Base-by-base conservation (phyloP, 257 asterid genomes). In the Prunella vulgaris region DNA sequence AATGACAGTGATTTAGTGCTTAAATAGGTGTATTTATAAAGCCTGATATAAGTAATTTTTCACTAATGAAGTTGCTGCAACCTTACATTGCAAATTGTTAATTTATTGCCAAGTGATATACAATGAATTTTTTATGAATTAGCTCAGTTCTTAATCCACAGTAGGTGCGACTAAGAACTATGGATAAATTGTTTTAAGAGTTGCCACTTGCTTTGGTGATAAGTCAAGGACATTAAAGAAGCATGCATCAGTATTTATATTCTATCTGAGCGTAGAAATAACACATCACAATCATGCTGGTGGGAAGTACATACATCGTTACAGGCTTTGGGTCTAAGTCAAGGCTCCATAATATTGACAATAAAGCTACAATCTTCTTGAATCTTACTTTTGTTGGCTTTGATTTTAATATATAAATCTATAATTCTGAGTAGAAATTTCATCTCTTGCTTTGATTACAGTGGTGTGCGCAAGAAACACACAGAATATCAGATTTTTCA, bases 21-120 rank as follows among this genome's bases (percentile, higher is more conserved):
- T 66, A n/a, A 52, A n/a, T 62, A 53, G 57, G 68, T 64, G 48
- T 7, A 46, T 37, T 53, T 51, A 25, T 63, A 33, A 51, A 63
- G 44, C 9, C 33, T 35, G 33, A 24, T 5, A 7, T 46, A 24
- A 24, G 20, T 20, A 71, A 32, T 60, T 27, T 25, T 48, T 24
- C 13, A 53, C 71, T 52, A 48, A 27, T 49, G 30, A 59, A 42
- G 58, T 37, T 38, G 49, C 61, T 20, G 42, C 27, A 53, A 30
- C 49, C 46, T 52, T 52, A 24, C 51, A 18, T 70, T 70, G 57
- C n/a, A 25, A 54, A 63, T 21, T 20, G 28, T 13, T 53, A 54
- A 8, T 42, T 1, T 15, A 75, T 17, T 68, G 61, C 52, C 35
- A 6, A 56, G 1, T n/a, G 21, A 17, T 2, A 15, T 57, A 13